Evolutionary conservation across 164 flowering plant genomes (phyloP).

Genomic region (Dillenia suffruticosa): DNA sequence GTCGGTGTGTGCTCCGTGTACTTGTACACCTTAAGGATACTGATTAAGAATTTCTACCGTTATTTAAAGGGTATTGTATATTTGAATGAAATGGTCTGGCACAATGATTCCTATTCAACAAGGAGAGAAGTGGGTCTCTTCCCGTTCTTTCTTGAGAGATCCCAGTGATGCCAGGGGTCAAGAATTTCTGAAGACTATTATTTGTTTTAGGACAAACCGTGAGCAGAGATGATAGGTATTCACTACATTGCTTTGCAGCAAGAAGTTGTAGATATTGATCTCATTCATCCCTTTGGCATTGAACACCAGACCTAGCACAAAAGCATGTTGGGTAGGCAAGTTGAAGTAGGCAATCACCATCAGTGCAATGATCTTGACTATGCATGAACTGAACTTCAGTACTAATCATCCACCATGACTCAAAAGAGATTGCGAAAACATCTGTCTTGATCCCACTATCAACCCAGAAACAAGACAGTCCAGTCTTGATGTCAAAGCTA

Average conservation of each 20-base stretch:
- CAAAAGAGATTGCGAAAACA: slow-evolving; percentile 8
- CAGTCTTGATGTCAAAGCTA: slow-evolving; percentile 22
- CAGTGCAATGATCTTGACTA: slow-evolving; percentile 20
- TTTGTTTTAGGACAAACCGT: too few relatives aligned
- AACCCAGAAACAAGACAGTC: slow-evolving; percentile 16
- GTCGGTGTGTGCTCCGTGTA: too few relatives aligned
- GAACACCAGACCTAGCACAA: slow-evolving; percentile 8
- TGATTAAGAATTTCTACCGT: too few relatives aligned
- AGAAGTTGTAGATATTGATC: neutral
- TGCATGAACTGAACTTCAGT: neutral
- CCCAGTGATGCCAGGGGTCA: too few relatives aligned
- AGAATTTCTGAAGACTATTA: too few relatives aligned
- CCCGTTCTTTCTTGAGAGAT: too few relatives aligned
- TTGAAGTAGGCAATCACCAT: slow-evolving; percentile 14
- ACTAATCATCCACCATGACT: slow-evolving; percentile 6
- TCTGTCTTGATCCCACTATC: slow-evolving; percentile 26
- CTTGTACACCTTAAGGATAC: too few relatives aligned
- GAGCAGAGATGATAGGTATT: neutral
- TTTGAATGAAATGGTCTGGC: too few relatives aligned
- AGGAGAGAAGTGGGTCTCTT: too few relatives aligned
- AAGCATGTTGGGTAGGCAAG: slow-evolving; percentile 18
- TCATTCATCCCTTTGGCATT: neutral
- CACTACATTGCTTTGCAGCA: neutral
- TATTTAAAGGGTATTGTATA: too few relatives aligned
- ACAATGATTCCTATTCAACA: too few relatives aligned